phyloP scores from a whole-genome alignment of 2,329 filamentous ascomycete genomes.

The Fusarium austroafricanum region DNA sequence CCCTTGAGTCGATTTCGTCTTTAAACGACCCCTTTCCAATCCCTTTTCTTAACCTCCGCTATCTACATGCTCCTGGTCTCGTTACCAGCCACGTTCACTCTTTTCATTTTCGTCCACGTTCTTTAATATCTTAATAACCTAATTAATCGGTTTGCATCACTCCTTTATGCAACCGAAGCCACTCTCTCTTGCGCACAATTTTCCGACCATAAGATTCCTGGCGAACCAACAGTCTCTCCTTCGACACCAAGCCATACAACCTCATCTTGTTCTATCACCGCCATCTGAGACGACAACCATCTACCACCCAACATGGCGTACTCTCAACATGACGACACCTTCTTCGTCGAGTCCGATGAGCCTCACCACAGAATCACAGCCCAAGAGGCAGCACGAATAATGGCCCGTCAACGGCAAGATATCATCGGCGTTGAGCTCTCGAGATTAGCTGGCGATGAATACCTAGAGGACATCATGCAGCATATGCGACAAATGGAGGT shows the following conservation, averaged over 20 bases:
- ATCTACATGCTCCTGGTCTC: conserved; percentile 58
- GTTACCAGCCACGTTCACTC: conserved; percentile 67
- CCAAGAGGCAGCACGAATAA: conserved; percentile 80
- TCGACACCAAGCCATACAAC: conserved; percentile 50
- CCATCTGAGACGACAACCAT: conserved; percentile 16
- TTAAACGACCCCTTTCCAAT: conserved; percentile 61
- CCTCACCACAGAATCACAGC: conserved; percentile 70
- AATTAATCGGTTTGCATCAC: conserved; percentile 57
- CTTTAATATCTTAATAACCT: conserved; percentile 70
- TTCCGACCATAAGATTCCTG: conserved; percentile 62
- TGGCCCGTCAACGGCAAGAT: conserved; percentile 86
- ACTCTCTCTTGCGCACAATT: conserved; percentile 57
- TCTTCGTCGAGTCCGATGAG: conserved; percentile 68
- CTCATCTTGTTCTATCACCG: conserved; percentile 32
- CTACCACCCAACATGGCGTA: conserved; percentile 60
- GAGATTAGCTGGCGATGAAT: conserved; percentile 85
- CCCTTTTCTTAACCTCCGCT: conserved; percentile 53
- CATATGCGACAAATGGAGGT: conserved; percentile 98
- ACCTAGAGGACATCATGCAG: conserved; percentile 91
- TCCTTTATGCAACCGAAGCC: conserved; percentile 41
- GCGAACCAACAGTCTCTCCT: conserved; percentile 63
- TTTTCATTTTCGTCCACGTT: conserved; percentile 66
- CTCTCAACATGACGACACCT: conserved; percentile 58
- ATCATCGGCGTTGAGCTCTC: conserved; percentile 91
- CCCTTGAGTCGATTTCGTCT: conserved; percentile 58